phyloP scores from a whole-genome alignment of 305 asterid species.

The Fraxinus xanthoxyloides region DNA sequence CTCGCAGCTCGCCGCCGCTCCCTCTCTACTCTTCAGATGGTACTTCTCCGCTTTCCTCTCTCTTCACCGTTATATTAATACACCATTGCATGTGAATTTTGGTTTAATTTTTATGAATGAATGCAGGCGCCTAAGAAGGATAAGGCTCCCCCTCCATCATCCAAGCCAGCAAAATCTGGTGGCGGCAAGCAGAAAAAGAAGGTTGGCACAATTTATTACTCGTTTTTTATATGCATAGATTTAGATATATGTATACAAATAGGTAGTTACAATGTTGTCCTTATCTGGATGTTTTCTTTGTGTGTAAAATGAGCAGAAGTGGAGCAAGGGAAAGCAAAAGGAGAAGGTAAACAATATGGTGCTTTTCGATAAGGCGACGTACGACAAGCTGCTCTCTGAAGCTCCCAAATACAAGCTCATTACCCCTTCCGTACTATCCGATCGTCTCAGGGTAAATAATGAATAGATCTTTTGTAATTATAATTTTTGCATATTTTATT shows the following conservation, averaged over 20 bases:
- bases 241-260: neutral
- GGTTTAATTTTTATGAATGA: neutral
- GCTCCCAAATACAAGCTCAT: slow-evolving; percentile 63
- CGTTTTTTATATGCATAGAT: neutral
- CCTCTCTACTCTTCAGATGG: slow-evolving; percentile 21
- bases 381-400: slow-evolving; percentile 52
- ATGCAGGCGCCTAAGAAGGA: slow-evolving; percentile 63
- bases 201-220: slow-evolving; percentile 20
- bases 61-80: neutral
- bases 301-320: slow-evolving; percentile 35
- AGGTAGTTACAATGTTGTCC: neutral
- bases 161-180: slow-evolving; percentile 59
- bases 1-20: neutral
- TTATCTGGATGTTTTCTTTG: neutral
- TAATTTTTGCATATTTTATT: neutral
- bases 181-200: slow-evolving; percentile 70
- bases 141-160: slow-evolving; percentile 56
- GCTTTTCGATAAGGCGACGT: slow-evolving; percentile 51
- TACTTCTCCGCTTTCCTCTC: slow-evolving; percentile 11
- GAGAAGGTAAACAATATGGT: slow-evolving; percentile 67
- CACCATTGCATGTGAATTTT: neutral
- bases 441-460: slow-evolving; percentile 49
- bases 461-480: neutral
- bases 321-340: slow-evolving; percentile 74
- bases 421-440: slow-evolving; percentile 59